phyloP scores from a whole-genome alignment of 1,284 basidiomycete genomes.

The Rhodotorula glutinis region DNA sequence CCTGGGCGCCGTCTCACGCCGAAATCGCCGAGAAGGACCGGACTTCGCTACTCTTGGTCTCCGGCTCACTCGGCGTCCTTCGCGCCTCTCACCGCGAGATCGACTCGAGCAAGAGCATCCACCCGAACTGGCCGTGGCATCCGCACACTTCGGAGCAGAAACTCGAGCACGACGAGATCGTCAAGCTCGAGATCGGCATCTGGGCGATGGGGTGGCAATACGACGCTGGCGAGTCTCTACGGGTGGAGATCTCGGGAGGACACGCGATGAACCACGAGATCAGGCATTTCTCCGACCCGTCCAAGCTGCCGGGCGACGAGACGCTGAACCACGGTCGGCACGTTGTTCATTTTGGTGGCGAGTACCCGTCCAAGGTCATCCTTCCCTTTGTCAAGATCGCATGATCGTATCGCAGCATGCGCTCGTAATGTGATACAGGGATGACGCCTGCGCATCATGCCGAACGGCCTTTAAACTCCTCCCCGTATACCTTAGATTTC shows the following conservation, averaged over 20 bases:
- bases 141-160: conserved; percentile 36
- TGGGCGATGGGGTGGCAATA: conserved; percentile 44
- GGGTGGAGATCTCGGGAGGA: conserved; percentile 18
- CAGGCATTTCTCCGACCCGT: conserved; percentile 13
- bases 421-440: neutral
- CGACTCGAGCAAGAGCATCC: conserved; percentile 7
- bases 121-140: conserved; percentile 17
- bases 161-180: conserved; percentile 39
- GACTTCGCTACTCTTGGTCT: conserved; percentile 23
- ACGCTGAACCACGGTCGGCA: conserved; percentile 17
- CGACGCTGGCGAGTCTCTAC: conserved; percentile 41
- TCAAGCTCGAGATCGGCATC: conserved; percentile 43
- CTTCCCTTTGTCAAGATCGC: conserved; percentile 14
- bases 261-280: conserved; percentile 26
- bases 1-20: conserved; percentile 29
- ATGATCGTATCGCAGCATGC: neutral
- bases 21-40: conserved; percentile 34
- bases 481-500: too few species aligned
- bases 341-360: conserved; percentile 18
- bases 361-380: conserved; percentile 14
- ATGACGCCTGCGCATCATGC: neutral
- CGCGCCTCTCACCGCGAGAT: conserved; percentile 42
- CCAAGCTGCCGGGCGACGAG: conserved; percentile 11
- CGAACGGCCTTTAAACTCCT: too few species aligned
- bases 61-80: conserved; percentile 42